Percentiles rank a stretch among this genome's conserved stretches.
Evolutionary conservation across 2,329 filamentous ascomycete species (phyloP).

Genomic region (Fonsecaea erecta): DNA sequence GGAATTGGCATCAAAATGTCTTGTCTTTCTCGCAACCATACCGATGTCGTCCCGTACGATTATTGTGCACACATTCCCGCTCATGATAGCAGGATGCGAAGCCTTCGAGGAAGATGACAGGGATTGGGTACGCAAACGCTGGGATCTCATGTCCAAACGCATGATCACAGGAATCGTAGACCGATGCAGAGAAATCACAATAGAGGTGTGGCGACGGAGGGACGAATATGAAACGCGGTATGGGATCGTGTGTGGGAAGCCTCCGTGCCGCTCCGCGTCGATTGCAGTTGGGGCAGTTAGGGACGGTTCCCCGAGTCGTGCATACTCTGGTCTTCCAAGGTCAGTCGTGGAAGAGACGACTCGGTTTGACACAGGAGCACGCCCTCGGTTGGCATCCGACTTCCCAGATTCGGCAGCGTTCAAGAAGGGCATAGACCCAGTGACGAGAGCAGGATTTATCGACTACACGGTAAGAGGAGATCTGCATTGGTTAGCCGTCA

Average conservation of each 20-base stretch:
- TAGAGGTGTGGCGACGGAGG: constrained; percentile 68
- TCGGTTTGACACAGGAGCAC: background rate
- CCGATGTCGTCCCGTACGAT: constrained; percentile 65
- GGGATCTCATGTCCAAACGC: constrained; percentile 62
- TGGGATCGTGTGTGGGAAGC: background rate
- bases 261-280: background rate
- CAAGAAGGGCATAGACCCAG: constrained; percentile 21
- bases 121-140: constrained; percentile 66
- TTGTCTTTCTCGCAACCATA: constrained; percentile 66
- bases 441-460: constrained; percentile 54
- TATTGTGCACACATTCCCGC: constrained; percentile 71
- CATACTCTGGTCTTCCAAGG: background rate
- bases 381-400: background rate
- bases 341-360: background rate
- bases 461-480: constrained; percentile 67
- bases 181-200: constrained; percentile 65
- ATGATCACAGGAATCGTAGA: constrained; percentile 71
- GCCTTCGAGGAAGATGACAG: constrained; percentile 64
- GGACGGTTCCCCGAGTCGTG: background rate
- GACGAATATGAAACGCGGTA: constrained; percentile 53
- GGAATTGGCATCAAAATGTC: constrained; percentile 63
- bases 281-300: background rate
- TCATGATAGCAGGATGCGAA: constrained; percentile 69
- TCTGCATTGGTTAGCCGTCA: constrained; percentile 71
- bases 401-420: constrained; percentile 25